These are phyloP conservation scores for Colletotrichum euphorbiae DNA, from an alignment of 2,329 filamentous ascomycete genomes.

Conservation along the genomic window DNA sequence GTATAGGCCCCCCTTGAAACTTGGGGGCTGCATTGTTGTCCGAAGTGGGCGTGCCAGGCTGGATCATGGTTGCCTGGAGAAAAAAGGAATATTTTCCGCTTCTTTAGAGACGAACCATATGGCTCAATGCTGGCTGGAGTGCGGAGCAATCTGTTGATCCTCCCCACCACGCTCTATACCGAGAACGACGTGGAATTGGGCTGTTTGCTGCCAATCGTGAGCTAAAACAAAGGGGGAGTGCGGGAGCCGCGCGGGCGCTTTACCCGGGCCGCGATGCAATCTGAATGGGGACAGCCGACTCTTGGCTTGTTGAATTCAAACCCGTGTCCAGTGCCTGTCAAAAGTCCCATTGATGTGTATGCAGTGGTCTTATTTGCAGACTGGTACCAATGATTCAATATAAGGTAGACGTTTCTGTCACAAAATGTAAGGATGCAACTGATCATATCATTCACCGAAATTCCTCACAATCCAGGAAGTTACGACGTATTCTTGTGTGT, in stretches of 20 bases:
- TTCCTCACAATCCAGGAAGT: too few relatives aligned
- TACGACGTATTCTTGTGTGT: too few relatives aligned
- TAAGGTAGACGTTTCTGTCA: too few relatives aligned
- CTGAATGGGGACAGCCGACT: neutral
- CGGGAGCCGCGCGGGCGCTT: conserved; percentile 1
- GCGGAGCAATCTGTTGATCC: conserved; percentile 3
- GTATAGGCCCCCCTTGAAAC: neutral
- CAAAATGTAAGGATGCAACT: too few relatives aligned
- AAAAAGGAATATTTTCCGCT: neutral
- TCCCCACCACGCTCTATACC: neutral
- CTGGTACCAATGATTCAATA: too few relatives aligned
- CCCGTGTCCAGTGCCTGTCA: too few relatives aligned
- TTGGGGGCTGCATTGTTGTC: neutral
- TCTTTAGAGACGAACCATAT: neutral
- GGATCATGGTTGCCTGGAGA: too few relatives aligned
- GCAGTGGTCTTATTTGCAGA: too few relatives aligned
- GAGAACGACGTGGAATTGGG: neutral
- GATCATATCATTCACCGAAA: too few relatives aligned
- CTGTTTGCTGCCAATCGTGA: neutral
- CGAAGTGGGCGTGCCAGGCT: neutral
- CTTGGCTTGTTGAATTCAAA: conserved; percentile 2
- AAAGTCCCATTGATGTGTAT: too few relatives aligned
- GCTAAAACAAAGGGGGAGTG: conserved; percentile 17
- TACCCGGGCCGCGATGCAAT: conserved; percentile 2
- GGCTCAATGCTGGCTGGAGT: neutral